Conservation (phyloP, 805 yeast genomes). For the Isabelozyma heimii region DNA sequence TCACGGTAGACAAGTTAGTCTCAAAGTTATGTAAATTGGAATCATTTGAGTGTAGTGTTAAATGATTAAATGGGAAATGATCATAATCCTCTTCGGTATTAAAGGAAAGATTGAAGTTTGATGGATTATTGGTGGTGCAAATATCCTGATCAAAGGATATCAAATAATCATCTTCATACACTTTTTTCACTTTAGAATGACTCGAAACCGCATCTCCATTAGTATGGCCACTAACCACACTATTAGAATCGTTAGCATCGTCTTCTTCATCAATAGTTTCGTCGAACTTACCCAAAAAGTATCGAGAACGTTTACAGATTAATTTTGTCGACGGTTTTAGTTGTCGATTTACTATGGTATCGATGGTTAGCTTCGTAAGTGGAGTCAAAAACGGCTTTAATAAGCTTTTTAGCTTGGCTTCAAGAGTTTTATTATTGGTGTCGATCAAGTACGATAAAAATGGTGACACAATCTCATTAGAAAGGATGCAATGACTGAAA, state of each 20-base stretch:
- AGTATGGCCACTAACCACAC: conserved; percentile 1
- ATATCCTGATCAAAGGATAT: conserved; percentile 31
- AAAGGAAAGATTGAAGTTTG: conserved; percentile 12
- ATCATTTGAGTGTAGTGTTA: conserved; percentile 36
- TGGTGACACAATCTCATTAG: conserved; percentile 23
- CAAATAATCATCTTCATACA: conserved; percentile 30
- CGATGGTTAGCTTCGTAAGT: conserved; percentile 28
- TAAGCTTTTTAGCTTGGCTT: conserved; percentile 3
- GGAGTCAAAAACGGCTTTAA: conserved; percentile 18
- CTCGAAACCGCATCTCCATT: conserved; percentile 6
- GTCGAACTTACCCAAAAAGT: conserved; percentile 22
- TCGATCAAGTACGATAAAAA: conserved; percentile 20
- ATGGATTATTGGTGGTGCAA: conserved; percentile 24
- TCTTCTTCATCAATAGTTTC: conserved; percentile 10
- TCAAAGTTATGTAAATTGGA: conserved; percentile 35
- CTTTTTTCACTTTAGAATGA: conserved; percentile 7
- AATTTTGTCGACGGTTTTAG: conserved; percentile 28
- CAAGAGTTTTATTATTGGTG: conserved; percentile 1
- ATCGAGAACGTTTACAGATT: conserved; percentile 27
- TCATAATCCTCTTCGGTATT: conserved; percentile 18
- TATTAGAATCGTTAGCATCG: conserved; percentile 5
- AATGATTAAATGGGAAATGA: conserved; percentile 32
- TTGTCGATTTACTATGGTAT: conserved; percentile 22
- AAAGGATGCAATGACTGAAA: conserved; percentile 35
- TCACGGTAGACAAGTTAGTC: conserved; percentile 22